These are phyloP conservation scores for Medakamo hakoo DNA, from an alignment of 139 green algal genomes.

Conservation along the genomic window DNA sequence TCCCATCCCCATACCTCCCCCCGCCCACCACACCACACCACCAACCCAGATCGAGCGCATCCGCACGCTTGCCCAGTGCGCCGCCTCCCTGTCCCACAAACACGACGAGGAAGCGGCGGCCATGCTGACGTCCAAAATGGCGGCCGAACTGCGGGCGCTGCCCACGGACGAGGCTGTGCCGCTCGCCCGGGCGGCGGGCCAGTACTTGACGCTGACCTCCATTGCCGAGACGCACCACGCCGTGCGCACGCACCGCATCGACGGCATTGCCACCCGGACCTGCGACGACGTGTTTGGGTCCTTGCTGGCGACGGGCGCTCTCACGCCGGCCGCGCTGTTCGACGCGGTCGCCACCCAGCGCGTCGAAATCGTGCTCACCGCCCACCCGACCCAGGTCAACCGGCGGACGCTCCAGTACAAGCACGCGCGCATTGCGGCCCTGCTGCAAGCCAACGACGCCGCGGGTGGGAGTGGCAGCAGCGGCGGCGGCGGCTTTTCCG, in stretches of 20 bases:
- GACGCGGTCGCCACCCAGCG: conserved; percentile 42
- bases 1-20: not conserved
- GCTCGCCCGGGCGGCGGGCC: conserved; percentile 43
- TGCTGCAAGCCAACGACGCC: conserved; percentile 53
- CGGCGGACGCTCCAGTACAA: conserved; percentile 82
- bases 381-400: conserved; percentile 88
- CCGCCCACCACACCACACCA: not conserved
- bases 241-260: conserved; percentile 38
- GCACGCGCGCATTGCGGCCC: conserved; percentile 56
- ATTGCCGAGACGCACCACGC: conserved; percentile 43
- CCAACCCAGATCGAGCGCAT: conserved; percentile 38
- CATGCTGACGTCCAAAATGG: conserved; percentile 41
- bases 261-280: conserved; percentile 30
- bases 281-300: conserved; percentile 47
- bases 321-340: conserved; percentile 48
- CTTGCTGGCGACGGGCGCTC: conserved; percentile 46
- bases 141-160: conserved; percentile 61
- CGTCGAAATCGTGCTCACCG: conserved; percentile 74
- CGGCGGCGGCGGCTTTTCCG: too few relatives aligned
- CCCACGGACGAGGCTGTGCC: conserved; percentile 64
- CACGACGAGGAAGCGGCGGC: conserved; percentile 31
- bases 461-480: too few relatives aligned
- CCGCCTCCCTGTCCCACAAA: conserved; percentile 27
- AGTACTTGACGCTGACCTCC: conserved; percentile 25
- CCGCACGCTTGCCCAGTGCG: conserved; percentile 36